Percentiles rank a stretch among this genome's conserved stretches.
Conservation (phyloP, 495 filamentous ascomycete species). For the Penicillium maclennaniae region DNA sequence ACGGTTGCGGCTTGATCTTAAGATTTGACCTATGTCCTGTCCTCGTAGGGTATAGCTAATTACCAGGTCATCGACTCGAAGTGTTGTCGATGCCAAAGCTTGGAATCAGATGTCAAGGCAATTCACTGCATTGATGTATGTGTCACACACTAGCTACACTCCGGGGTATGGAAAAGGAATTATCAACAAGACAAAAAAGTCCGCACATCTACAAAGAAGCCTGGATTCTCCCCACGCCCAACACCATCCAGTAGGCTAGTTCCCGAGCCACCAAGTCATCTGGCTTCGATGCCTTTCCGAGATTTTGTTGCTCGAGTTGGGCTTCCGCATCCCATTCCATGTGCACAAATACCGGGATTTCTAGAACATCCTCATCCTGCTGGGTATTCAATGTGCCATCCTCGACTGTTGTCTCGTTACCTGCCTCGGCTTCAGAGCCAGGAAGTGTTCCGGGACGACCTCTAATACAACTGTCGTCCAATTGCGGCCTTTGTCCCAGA, state of each 20-base stretch:
- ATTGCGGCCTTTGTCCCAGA: conserved; percentile 93
- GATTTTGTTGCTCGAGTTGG: conserved; percentile 58
- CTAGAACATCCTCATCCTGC: conserved; percentile 84
- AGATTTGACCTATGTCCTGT: background rate
- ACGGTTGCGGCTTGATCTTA: background rate
- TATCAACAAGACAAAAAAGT: conserved; percentile 4
- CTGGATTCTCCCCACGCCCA: conserved; percentile 77
- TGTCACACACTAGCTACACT: conserved; percentile 6
- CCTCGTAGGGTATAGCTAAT: background rate
- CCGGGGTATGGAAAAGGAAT: conserved; percentile 16
- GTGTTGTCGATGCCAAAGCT: background rate
- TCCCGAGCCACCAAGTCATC: conserved; percentile 59
- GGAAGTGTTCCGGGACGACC: conserved; percentile 63
- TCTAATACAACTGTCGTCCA: conserved; percentile 92
- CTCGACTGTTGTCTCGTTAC: conserved; percentile 14
- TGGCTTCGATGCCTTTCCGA: conserved; percentile 47
- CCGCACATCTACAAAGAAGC: conserved; percentile 13
- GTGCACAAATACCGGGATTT: conserved; percentile 90
- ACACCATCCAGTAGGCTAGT: conserved; percentile 90
- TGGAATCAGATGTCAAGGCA: background rate
- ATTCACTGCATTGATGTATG: background rate
- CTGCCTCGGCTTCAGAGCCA: conserved; percentile 24
- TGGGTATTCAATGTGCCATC: conserved; percentile 34
- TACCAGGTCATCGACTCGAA: background rate
- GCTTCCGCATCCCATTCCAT: conserved; percentile 87